Base-by-base conservation (phyloP, 352 stramenopile genomes). In the Pythium coloratum region DNA sequence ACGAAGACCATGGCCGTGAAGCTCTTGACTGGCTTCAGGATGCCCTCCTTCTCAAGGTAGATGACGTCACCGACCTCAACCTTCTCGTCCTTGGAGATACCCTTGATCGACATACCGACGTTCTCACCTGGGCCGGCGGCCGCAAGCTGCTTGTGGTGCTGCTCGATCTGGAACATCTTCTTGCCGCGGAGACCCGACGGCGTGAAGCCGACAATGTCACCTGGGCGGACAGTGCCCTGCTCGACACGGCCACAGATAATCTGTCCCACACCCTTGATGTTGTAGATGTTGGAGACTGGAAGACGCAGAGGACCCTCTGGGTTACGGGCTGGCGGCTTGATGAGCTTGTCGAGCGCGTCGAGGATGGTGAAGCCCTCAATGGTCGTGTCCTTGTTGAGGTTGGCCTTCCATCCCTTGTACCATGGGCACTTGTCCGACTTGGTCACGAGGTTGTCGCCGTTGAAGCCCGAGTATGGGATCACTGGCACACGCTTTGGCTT, bases 241-340 rank as follows among this genome's bases (percentile, higher is more conserved):
- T 90, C 84, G 40, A 90, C 78, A 57, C 76, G 82, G 66, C 84
- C 81, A 65, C 65, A 79, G 59, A 88, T 88, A 63, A 94, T 90
- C 69, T 86, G 73, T 75, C 86, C 86, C 70, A 94, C 79, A 75
- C 83, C 83, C 75, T 90, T 90, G 75, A 94, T 94, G 40, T 94
- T 90, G 78, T 90, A 92, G 54, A 94, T 85, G 75, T 90, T 86
- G 62, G 77, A 89, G 66, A 92, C 78, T 40, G 86, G 83, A 55
- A 93, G 71, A 83, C 81, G 85, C 26, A 49, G 40, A 16, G 40
- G 40, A 12, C 40, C 62, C 49, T 86, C 69, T 42, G 82, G 78
- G n/a, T 76, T 58, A 71, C 86, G 83, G 55, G 80, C 76, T 58
- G 86, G 86, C 32, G 55, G 55, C 55, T 62, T 62, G 55, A 62